These are phyloP conservation scores for Colletotrichum sublineola DNA, from an alignment of 2,329 filamentous ascomycete genomes.

Conservation along the genomic window DNA sequence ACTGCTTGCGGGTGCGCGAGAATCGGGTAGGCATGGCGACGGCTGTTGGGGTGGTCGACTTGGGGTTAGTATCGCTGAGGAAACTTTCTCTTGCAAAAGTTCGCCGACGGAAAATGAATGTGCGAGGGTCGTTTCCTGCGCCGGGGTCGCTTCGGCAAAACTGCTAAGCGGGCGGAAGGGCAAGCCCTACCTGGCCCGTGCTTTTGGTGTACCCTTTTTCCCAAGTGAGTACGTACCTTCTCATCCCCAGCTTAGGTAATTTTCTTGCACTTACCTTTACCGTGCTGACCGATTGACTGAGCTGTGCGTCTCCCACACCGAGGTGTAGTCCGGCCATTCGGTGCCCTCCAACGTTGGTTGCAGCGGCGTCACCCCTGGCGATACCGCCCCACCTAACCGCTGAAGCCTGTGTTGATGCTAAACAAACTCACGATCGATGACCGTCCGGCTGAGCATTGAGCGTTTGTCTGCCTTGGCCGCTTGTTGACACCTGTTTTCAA, in stretches of 20 bases:
- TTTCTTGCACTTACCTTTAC: rapidly evolving
- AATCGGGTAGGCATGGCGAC: slow-evolving; percentile 72
- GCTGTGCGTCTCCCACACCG: not conserved
- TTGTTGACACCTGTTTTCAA: no score
- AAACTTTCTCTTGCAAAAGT: slow-evolving; percentile 51
- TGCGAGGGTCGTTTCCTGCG: slow-evolving; percentile 57
- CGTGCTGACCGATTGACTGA: not conserved
- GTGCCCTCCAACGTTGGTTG: no score
- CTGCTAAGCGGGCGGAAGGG: slow-evolving; percentile 56
- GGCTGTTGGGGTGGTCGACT: slow-evolving; percentile 43
- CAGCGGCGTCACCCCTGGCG: slow-evolving; percentile 3
- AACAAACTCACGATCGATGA: not conserved
- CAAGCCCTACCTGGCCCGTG: slow-evolving; percentile 55
- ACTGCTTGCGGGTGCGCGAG: slow-evolving; percentile 84
- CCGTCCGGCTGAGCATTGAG: not conserved
- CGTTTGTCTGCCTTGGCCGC: not conserved
- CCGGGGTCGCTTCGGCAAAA: slow-evolving; percentile 50
- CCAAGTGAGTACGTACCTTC: no score
- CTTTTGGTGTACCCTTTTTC: rapidly evolving
- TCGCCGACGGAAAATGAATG: slow-evolving; percentile 47
- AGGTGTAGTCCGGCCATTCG: not conserved
- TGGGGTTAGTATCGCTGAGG: slow-evolving; percentile 53
- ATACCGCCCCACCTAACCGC: not conserved
- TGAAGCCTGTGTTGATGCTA: not conserved
- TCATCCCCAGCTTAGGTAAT: not conserved